phyloP scores from a whole-genome alignment of 2,329 filamentous ascomycete genomes.

The Onygena corvina region DNA sequence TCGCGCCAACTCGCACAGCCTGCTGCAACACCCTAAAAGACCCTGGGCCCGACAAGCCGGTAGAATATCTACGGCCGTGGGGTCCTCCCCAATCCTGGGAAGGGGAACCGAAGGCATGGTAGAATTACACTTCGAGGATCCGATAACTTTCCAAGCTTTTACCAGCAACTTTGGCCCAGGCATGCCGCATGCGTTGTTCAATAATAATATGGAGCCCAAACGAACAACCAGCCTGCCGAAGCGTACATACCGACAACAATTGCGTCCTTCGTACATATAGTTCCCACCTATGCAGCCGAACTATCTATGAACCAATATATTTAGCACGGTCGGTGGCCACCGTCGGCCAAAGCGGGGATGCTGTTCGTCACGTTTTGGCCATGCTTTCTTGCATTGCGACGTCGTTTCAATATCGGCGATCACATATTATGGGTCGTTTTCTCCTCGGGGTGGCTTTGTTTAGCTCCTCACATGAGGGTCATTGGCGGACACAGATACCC shows the following conservation, averaged over 20 bases:
- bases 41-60: not conserved
- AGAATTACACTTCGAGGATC: not conserved
- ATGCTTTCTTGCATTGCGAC: too few relatives aligned
- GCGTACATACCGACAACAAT: not conserved
- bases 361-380: not conserved
- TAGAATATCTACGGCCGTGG: slow-evolving; percentile 4
- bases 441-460: not conserved
- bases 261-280: not conserved
- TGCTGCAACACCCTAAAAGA: not conserved
- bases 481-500: not conserved
- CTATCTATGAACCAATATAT: not conserved
- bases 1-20: not conserved
- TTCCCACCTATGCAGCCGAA: not conserved
- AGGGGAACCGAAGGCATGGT: not conserved
- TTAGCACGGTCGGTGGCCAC: not conserved
- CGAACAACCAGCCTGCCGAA: not conserved
- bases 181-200: slow-evolving; percentile 1
- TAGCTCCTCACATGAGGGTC: not conserved
- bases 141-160: not conserved
- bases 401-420: too few relatives aligned
- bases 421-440: too few relatives aligned
- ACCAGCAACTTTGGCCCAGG: not conserved
- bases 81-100: not conserved
- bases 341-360: not conserved
- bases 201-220: not conserved